Evolutionary conservation across 768 basidiomycete genomes (phyloP).

Genomic region (Lentinula sp.): DNA sequence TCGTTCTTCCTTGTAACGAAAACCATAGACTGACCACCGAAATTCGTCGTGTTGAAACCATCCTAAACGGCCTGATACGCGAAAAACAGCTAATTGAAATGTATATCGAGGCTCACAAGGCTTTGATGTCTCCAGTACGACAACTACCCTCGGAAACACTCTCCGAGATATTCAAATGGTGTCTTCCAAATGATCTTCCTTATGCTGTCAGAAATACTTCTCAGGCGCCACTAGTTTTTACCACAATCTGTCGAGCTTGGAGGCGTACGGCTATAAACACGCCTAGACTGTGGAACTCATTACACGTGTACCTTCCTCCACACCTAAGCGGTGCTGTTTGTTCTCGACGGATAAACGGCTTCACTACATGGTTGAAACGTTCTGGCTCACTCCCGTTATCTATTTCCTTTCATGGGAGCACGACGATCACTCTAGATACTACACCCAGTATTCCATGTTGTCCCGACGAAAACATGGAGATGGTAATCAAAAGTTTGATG

Average conservation of each 20-base stretch:
- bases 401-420: neutral
- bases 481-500: neutral
- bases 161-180: slow-evolving; percentile 20
- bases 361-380: neutral
- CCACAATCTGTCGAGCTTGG: slow-evolving; percentile 21
- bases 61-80: neutral
- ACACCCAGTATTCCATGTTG: neutral
- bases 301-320: slow-evolving; percentile 10
- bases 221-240: slow-evolving; percentile 18
- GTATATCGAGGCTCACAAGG: slow-evolving; percentile 14
- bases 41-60: neutral
- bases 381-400: neutral
- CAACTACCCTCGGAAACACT: slow-evolving; percentile 19
- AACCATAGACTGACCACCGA: neutral
- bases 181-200: slow-evolving; percentile 13
- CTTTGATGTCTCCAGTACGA: slow-evolving; percentile 19
- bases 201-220: slow-evolving; percentile 13
- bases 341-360: neutral
- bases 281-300: slow-evolving; percentile 21
- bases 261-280: slow-evolving; percentile 17
- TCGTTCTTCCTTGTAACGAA: neutral
- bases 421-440: neutral
- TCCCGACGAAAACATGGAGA: neutral
- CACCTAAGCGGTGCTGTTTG: neutral
- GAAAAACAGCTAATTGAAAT: neutral